Conservation (phyloP, 73 alveolate genomes). For the Blepharisma japonicum region DNA sequence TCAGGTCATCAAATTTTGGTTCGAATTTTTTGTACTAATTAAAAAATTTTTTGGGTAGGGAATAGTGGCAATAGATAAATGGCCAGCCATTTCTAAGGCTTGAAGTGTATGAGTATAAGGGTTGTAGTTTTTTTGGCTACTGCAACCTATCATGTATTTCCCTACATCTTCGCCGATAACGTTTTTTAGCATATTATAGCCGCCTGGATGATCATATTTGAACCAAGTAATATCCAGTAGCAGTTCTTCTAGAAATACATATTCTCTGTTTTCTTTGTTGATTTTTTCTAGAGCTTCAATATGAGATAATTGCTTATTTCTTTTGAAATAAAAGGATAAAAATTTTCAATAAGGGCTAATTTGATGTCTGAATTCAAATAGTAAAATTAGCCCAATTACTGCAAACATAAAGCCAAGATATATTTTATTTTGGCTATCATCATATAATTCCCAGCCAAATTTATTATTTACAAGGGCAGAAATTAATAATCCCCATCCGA, state of each 20-base stretch:
- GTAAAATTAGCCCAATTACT: background rate
- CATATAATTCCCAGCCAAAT: constrained; percentile 22
- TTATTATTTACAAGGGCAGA: background rate
- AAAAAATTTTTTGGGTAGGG: background rate
- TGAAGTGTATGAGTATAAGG: background rate
- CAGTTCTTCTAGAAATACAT: background rate
- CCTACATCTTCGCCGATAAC: constrained; percentile 14
- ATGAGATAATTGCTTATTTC: background rate
- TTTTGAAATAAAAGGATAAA: background rate
- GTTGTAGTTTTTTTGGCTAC: background rate
- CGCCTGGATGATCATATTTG: background rate
- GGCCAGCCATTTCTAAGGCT: background rate
- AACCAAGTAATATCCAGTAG: background rate
- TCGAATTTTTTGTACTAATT: background rate
- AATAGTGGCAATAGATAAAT: background rate
- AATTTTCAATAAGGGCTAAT: background rate
- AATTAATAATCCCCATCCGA: background rate
- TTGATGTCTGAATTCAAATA: background rate
- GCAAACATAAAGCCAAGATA: background rate
- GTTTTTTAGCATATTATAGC: background rate
- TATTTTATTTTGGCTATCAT: background rate
- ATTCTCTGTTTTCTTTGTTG: background rate
- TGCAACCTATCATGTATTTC: constrained; percentile 24
- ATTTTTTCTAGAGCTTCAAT: background rate
- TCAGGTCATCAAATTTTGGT: background rate